Percentiles rank a stretch among this genome's conserved stretches.
These are phyloP conservation scores for Endothia cerciana DNA, from an alignment of 2,329 filamentous ascomycete species.

Conservation along the genomic window DNA sequence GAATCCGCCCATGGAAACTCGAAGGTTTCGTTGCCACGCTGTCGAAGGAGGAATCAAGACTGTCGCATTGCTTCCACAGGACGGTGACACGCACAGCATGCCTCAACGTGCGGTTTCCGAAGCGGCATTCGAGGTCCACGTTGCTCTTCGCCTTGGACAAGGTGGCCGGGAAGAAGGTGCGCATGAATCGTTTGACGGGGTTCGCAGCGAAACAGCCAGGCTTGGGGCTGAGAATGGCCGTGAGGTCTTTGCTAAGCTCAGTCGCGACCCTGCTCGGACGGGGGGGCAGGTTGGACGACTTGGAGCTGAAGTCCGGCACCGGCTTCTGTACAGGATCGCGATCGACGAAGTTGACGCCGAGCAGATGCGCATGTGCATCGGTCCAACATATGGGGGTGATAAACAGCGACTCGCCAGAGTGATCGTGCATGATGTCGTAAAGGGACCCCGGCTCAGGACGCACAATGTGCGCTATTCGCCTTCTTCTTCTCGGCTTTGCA, in stretches of 20 bases:
- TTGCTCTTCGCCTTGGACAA: conserved; percentile 38
- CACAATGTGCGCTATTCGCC: conserved; percentile 39
- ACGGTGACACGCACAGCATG: conserved; percentile 52
- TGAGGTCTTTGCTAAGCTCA: conserved; percentile 48
- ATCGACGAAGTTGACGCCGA: conserved; percentile 51
- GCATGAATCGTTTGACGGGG: conserved; percentile 49
- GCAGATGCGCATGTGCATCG: conserved; percentile 52
- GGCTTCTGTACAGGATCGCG: conserved; percentile 47
- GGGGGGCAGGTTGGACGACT: conserved; percentile 18
- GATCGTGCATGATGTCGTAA: conserved; percentile 54
- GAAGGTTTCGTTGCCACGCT: conserved; percentile 41
- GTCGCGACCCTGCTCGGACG: conserved; percentile 47
- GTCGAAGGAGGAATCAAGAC: conserved; percentile 38
- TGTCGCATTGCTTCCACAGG: conserved; percentile 51
- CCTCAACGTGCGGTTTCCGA: conserved; percentile 50
- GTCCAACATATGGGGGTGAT: conserved; percentile 60
- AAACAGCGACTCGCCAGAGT: conserved; percentile 53
- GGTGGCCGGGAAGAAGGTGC: conserved; percentile 46
- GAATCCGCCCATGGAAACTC: conserved; percentile 38
- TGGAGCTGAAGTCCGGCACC: conserved; percentile 37
- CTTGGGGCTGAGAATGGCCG: conserved; percentile 45
- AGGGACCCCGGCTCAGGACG: conserved; percentile 54
- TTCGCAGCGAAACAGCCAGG: conserved; percentile 42
- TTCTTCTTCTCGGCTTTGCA: conserved; percentile 30
- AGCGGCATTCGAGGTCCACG: conserved; percentile 54